Conservation (phyloP, 441 rosid genomes). For the Adansonia rubrostipa region DNA sequence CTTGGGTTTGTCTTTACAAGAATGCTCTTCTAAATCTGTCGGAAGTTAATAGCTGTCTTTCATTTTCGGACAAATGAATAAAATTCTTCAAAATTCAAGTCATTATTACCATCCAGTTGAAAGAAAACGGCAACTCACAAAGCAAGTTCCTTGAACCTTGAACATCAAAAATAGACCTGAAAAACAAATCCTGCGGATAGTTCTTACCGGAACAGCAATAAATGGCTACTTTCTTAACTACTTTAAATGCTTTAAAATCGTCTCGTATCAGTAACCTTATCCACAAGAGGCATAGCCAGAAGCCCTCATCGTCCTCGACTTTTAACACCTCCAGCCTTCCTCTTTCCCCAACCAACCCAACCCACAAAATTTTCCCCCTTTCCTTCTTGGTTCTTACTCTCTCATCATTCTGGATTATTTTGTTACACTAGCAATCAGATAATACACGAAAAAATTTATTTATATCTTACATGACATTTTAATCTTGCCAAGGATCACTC, state of each 20-base stretch:
- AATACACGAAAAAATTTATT: not conserved
- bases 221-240: no score
- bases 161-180: not conserved
- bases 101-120: not conserved
- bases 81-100: not conserved
- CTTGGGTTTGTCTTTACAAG: no score
- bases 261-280: not conserved
- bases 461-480: constrained; percentile 12
- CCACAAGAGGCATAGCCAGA: not conserved
- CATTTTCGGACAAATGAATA: not conserved
- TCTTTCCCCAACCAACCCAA: not conserved
- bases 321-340: no score
- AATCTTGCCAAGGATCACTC: constrained; percentile 90
- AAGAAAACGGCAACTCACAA: not conserved
- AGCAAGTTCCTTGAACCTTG: not conserved
- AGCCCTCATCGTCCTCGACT: not conserved
- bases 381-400: not conserved
- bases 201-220: no score
- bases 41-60: no score
- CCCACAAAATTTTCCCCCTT: not conserved
- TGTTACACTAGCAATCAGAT: not conserved
- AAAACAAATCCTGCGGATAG: no score
- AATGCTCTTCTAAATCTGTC: no score
- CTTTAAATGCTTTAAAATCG: not conserved
- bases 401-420: not conserved